Conservation (phyloP, 2,329 filamentous ascomycete genomes). For the Penicillium sclerotiorum region DNA sequence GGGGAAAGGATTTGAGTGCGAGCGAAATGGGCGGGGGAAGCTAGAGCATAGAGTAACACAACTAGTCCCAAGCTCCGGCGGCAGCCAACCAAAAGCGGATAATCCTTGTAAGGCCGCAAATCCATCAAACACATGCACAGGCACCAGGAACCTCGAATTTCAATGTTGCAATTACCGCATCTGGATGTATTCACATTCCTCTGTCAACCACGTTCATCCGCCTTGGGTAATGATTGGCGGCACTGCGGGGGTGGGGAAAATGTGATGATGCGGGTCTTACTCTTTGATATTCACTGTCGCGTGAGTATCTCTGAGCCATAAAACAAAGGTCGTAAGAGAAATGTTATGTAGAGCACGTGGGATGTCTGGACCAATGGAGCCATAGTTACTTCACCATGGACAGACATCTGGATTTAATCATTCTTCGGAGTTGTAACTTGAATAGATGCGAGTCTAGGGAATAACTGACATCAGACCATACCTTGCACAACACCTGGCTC, state of each 20-base stretch:
- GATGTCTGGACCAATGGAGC: no score
- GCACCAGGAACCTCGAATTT: no score
- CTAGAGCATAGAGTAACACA: no score
- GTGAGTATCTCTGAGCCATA: neutral
- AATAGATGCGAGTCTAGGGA: no score
- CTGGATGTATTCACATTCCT: constrained; percentile 6
- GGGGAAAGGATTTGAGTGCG: no score
- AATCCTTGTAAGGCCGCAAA: neutral
- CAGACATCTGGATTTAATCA: no score
- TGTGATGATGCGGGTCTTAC: neutral
- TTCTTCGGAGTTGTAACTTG: no score
- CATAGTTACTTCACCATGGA: no score
- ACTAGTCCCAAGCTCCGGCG: neutral
- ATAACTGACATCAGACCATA: no score
- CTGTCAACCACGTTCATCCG: constrained; percentile 5
- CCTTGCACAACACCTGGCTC: no score
- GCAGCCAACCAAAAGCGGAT: neutral
- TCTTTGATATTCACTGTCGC: neutral
- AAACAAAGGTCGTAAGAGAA: neutral
- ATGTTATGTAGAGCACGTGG: neutral
- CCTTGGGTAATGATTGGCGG: constrained; percentile 8
- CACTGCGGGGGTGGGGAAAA: constrained; percentile 1
- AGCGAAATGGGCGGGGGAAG: no score
- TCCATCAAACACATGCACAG: neutral
- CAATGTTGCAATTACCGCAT: neutral